A percentile compares a stretch with the other conserved stretches of the same genome.
phyloP scores from a whole-genome alignment of 208 protist genomes.

The Leishmania tropica region DNA sequence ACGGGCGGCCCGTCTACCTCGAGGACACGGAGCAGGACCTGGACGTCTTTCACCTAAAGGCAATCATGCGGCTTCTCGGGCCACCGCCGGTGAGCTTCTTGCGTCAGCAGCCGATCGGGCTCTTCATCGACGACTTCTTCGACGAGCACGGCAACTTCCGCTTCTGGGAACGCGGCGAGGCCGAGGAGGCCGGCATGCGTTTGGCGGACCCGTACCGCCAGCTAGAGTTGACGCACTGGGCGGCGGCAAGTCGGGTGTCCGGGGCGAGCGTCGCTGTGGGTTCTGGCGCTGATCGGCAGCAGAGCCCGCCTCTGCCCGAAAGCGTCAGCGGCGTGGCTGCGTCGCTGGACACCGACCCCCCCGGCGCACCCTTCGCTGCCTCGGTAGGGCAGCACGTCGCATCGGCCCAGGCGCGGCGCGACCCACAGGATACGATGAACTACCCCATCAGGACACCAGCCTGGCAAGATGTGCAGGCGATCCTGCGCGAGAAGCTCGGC shows the following conservation, averaged over 20 bases:
- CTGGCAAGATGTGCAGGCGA: conserved; percentile 40
- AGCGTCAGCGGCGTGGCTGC: not conserved
- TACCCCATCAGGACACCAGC: conserved; percentile 34
- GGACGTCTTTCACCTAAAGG: conserved; percentile 55
- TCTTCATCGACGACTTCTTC: conserved; percentile 60
- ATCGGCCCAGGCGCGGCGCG: not conserved
- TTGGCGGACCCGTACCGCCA: not conserved
- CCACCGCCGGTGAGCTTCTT: conserved; percentile 46
- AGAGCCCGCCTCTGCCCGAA: not conserved
- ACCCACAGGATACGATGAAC: conserved; percentile 16
- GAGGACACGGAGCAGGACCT: conserved; percentile 52
- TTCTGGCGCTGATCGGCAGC: not conserved
- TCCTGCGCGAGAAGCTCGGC: conserved; percentile 35
- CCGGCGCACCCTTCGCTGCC: no score
- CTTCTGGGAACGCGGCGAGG: conserved; percentile 42
- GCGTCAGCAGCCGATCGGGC: conserved; percentile 31
- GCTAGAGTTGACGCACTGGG: not conserved
- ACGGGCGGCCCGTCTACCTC: conserved; percentile 28
- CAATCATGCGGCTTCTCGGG: conserved; percentile 60
- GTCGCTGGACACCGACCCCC: not conserved
- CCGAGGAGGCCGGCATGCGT: conserved; percentile 30
- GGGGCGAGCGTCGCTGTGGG: no score
- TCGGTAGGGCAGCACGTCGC: no score
- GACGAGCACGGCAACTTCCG: conserved; percentile 31
- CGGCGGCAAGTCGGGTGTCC: no score